A percentile compares a stretch with the other conserved stretches of the same genome.
phyloP scores from a whole-genome alignment of 2,329 filamentous ascomycete genomes.

The Ceratocystis destructans region DNA sequence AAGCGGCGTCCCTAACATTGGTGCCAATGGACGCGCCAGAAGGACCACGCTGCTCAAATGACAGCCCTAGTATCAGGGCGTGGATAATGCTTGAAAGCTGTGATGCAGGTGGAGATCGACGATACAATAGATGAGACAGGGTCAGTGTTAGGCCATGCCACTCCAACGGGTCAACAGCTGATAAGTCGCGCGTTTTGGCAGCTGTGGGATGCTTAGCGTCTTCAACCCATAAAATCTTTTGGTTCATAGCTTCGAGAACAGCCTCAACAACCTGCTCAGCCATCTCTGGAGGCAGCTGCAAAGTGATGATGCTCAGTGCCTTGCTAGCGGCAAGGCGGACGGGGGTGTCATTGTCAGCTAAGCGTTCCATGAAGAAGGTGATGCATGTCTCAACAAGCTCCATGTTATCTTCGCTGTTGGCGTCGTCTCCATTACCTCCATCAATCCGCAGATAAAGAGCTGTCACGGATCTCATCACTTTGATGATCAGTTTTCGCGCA shows the following conservation, averaged over 20 bases:
- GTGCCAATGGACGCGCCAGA: conserved; percentile 76
- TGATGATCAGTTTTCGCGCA: conserved; percentile 69
- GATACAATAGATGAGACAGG: conserved; percentile 72
- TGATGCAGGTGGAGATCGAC: conserved; percentile 58
- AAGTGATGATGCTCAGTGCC: conserved; percentile 71
- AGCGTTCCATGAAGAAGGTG: conserved; percentile 60
- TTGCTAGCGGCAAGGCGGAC: conserved; percentile 87
- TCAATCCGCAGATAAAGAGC: conserved; percentile 41
- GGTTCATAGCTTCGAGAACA: conserved; percentile 55
- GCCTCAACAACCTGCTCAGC: conserved; percentile 77
- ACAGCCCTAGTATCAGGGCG: conserved; percentile 62
- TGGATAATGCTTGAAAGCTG: conserved; percentile 63
- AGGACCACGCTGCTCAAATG: conserved; percentile 76
- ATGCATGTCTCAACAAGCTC: conserved; percentile 66
- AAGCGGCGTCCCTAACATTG: conserved; percentile 87
- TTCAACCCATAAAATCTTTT: conserved; percentile 41
- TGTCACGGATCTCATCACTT: conserved; percentile 64
- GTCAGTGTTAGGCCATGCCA: conserved; percentile 93
- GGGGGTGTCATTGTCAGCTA: conserved; percentile 80
- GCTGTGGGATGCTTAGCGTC: conserved; percentile 26
- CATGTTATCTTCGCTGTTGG: conserved; percentile 30
- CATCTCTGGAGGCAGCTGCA: conserved; percentile 68
- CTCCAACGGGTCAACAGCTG: conserved; percentile 62
- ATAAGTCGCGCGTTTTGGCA: conserved; percentile 44
- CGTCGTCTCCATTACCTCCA: conserved; percentile 29